Percentiles rank a stretch among this genome's conserved stretches.
Evolutionary conservation across 2,329 filamentous ascomycete genomes (phyloP).

Genomic region (Penicillium sp.): DNA sequence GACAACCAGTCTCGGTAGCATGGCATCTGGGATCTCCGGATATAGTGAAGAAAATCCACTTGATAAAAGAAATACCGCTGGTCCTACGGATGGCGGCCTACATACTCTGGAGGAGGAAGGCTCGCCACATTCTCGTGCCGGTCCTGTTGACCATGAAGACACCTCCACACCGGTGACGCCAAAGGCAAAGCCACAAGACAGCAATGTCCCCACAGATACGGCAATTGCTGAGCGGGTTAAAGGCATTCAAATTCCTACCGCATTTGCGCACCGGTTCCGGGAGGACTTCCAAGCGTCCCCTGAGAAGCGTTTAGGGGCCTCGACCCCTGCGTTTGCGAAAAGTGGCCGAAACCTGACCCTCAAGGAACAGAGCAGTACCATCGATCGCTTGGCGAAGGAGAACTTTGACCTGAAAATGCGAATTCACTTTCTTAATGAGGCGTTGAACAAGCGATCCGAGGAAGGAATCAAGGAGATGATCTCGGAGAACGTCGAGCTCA

Average conservation of each 20-base stretch:
- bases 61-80: slow-evolving; percentile 37
- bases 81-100: slow-evolving; percentile 41
- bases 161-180: slow-evolving; percentile 62
- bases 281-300: slow-evolving; percentile 56
- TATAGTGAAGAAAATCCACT: slow-evolving; percentile 43
- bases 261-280: slow-evolving; percentile 74
- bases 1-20: slow-evolving; percentile 78
- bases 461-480: slow-evolving; percentile 98
- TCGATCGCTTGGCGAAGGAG: slow-evolving; percentile 91
- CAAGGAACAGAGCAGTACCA: slow-evolving; percentile 95
- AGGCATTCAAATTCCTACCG: slow-evolving; percentile 84
- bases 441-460: slow-evolving; percentile 83
- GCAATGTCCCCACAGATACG: slow-evolving; percentile 69
- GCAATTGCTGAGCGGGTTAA: slow-evolving; percentile 79
- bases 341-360: slow-evolving; percentile 69
- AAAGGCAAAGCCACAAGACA: slow-evolving; percentile 49
- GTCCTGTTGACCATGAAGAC: slow-evolving; percentile 37
- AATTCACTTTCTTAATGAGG: slow-evolving; percentile 92
- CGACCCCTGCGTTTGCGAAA: slow-evolving; percentile 44
- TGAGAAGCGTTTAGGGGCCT: slow-evolving; percentile 50
- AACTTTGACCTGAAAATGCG: slow-evolving; percentile 97
- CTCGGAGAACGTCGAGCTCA: slow-evolving; percentile 89
- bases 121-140: slow-evolving; percentile 26
- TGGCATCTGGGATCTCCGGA: slow-evolving; percentile 63
- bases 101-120: slow-evolving; percentile 52